Conservation (phyloP, 2,329 filamentous ascomycete genomes). For the Colletotrichum neosansevieriae region DNA sequence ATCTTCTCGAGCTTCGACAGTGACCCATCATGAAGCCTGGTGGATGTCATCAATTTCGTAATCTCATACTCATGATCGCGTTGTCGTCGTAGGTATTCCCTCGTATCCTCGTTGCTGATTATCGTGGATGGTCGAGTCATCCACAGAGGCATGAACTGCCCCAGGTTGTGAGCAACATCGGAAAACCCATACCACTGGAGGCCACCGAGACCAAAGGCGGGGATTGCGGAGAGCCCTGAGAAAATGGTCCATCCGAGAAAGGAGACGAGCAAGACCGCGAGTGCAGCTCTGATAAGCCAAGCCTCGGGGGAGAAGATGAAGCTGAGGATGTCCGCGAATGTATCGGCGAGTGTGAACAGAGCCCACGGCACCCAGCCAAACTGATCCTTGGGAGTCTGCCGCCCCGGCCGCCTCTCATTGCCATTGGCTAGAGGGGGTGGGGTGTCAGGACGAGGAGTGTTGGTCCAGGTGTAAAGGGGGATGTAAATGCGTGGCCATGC, state of each 20-base stretch:
- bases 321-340: conserved; percentile 19
- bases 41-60: conserved; percentile 46
- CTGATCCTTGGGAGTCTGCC: conserved; percentile 12
- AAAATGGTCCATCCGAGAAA: conserved; percentile 18
- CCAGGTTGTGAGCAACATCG: conserved; percentile 44
- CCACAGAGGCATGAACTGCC: conserved; percentile 46
- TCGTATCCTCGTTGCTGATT: conserved; percentile 28
- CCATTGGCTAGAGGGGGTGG: neutral
- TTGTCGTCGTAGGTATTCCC: conserved; percentile 30
- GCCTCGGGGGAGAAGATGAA: conserved; percentile 14
- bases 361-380: conserved; percentile 15
- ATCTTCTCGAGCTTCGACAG: conserved; percentile 59
- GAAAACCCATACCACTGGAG: conserved; percentile 45
- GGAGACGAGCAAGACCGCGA: neutral
- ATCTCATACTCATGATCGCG: conserved; percentile 48
- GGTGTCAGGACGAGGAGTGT: conserved; percentile 24
- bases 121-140: conserved; percentile 32
- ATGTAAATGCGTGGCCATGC: conserved; percentile 28
- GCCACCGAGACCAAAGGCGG: conserved; percentile 11
- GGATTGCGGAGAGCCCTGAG: conserved; percentile 18
- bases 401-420: neutral
- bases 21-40: conserved; percentile 52
- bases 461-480: conserved; percentile 28
- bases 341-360: conserved; percentile 30
- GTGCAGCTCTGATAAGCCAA: conserved; percentile 21